Evolutionary conservation across 176 grass and related monocot genomes (phyloP), one percentile per base, ranked within the genome.

Genomic region (Zoysia pacifica): DNA sequence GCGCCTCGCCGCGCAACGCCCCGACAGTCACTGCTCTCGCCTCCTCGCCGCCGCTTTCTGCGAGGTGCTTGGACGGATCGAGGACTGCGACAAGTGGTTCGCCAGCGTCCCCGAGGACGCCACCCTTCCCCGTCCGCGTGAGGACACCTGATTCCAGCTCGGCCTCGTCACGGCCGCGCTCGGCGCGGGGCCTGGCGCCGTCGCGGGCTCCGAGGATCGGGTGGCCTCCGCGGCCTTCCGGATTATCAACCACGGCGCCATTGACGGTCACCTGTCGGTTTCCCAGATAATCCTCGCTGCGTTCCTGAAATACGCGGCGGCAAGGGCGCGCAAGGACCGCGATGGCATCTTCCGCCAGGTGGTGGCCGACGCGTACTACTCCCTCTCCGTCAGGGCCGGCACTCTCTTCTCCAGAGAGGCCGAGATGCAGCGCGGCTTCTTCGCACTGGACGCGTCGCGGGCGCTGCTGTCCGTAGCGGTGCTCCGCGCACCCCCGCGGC

Each of bases 401-500:
- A 50, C 11, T 28, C 28, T 28, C 28, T 28, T 28, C 28, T 28
- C 28, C 46, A 50, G 20, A 3, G 9, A 6, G 13, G 47, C 47
- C 28, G 28, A 28, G 28, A 28, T 28, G 28, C 28, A 28, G 28
- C 69, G 28, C 46, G 11, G 11, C 47, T 6, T 71, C 47, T 37
- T 37, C 20, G 69, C 40, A 6, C 48, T 72, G 49, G 2, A 9
- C 6, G 48, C 70, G 48, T 72, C 49, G 35, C 70, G 40, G 39
- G 70, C 70, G 12, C 49, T 72, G 35, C 13, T 53, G 7, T 72
- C 70, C 48, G 62, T 59, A 2, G 11, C 54, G 62, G 37, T 79
- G 38, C 48, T 79, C 62, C 62, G 76, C 48, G 76, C 62, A 9
- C 16, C 9, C 5, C 77, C 65, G 13, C 77, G 69, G 2, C 5